Evolutionary conservation across 78 protist genomes (phyloP).

Genomic region (Dictyostelium citrinum): DNA sequence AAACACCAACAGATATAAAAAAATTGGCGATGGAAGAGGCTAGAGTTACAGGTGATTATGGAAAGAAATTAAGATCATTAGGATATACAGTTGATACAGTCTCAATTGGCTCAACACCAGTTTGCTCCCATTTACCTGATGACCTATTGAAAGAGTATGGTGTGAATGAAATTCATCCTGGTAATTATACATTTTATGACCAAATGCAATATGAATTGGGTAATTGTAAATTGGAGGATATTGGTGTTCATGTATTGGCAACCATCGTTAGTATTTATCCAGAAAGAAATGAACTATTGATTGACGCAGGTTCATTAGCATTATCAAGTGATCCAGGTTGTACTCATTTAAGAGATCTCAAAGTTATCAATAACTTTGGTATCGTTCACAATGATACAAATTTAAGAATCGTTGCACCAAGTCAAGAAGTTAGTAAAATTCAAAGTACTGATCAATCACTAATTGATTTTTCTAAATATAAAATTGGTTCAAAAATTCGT

Average conservation of each 20-base stretch:
- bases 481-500: conserved; percentile 22
- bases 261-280: conserved; percentile 41
- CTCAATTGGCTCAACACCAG: conserved; percentile 65
- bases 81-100: conserved; percentile 32
- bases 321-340: conserved; percentile 71
- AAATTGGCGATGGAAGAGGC: conserved; percentile 34
- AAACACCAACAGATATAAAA: conserved; percentile 17
- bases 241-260: conserved; percentile 44
- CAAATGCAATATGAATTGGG: conserved; percentile 62
- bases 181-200: conserved; percentile 66
- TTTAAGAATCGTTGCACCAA: conserved; percentile 38
- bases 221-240: conserved; percentile 27
- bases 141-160: conserved; percentile 6
- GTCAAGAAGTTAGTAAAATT: conserved; percentile 63
- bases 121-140: conserved; percentile 42
- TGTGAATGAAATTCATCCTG: conserved; percentile 70
- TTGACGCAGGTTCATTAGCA: conserved; percentile 65
- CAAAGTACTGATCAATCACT: background rate
- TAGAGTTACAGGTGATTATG: conserved; percentile 40
- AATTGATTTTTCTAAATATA: conserved; percentile 6
- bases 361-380: conserved; percentile 14
- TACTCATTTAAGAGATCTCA: conserved; percentile 15
- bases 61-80: background rate
- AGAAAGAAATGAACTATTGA: conserved; percentile 52
- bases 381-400: conserved; percentile 5